phyloP scores from a whole-genome alignment of 192 early-diverging fungal species.

The Chytriomyces hyalinus region DNA sequence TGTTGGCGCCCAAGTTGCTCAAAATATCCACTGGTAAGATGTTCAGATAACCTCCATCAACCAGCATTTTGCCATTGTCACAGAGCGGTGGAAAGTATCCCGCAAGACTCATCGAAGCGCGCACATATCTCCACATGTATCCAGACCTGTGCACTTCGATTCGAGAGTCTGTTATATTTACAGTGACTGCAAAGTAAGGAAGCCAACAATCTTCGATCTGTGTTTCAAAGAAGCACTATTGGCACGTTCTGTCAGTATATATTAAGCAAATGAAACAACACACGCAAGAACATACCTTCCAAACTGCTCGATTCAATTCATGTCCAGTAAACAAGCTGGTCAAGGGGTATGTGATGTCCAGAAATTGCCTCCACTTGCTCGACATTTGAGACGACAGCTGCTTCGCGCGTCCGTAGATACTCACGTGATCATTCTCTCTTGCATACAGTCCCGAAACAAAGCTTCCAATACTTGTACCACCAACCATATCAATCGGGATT shows the following conservation, averaged over 20 bases:
- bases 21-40: conserved; percentile 90
- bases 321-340: conserved; percentile 90
- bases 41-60: conserved; percentile 98
- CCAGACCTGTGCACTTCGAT: conserved; percentile 91
- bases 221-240: conserved; percentile 74
- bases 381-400: conserved; percentile 81
- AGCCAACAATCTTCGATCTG: conserved; percentile 99
- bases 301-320: conserved; percentile 94
- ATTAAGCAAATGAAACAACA: conserved; percentile 4
- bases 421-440: conserved; percentile 82
- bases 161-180: conserved; percentile 95
- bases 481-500: conserved; percentile 96
- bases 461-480: conserved; percentile 97
- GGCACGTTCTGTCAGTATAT: conserved; percentile 4
- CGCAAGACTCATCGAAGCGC: conserved; percentile 97
- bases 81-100: conserved; percentile 96
- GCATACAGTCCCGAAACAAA: conserved; percentile 96
- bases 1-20: conserved; percentile 77
- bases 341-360: conserved; percentile 95
- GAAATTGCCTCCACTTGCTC: conserved; percentile 83
- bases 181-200: conserved; percentile 91
- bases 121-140: conserved; percentile 95
- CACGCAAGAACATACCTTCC: conserved; percentile 72
- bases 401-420: conserved; percentile 84
- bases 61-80: conserved; percentile 95